These are phyloP conservation scores for Marasmius oreades DNA, from an alignment of 1,284 basidiomycete species.

Conservation along the genomic window DNA sequence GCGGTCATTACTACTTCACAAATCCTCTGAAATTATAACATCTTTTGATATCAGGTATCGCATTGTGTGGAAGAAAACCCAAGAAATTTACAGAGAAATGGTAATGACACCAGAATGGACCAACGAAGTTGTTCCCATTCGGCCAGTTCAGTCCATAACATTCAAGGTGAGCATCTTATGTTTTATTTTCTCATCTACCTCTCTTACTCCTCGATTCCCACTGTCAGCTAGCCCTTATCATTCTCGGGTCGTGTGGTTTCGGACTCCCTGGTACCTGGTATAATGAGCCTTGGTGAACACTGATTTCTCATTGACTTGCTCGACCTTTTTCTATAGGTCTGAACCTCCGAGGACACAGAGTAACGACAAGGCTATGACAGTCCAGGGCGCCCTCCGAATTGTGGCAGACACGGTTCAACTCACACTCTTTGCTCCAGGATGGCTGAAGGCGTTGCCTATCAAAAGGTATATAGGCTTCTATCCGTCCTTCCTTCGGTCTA, in stretches of 20 bases:
- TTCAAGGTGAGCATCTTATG: constrained; percentile 34
- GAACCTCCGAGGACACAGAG: constrained; percentile 30
- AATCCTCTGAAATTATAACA: not conserved
- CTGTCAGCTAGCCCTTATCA: constrained; percentile 40
- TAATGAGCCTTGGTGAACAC: constrained; percentile 6
- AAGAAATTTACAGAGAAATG: constrained; percentile 44
- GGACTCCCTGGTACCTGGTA: constrained; percentile 47
- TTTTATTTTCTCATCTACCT: not conserved
- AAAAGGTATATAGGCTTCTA: constrained; percentile 30
- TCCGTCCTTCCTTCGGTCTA: not conserved
- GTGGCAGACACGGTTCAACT: constrained; percentile 29
- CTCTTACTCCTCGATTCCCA: not conserved
- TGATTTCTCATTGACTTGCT: not conserved
- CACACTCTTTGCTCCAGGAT: constrained; percentile 33
- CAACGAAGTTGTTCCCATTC: constrained; percentile 33
- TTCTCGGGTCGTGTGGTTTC: constrained; percentile 49
- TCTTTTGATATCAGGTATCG: constrained; percentile 32
- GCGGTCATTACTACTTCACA: constrained; percentile 11
- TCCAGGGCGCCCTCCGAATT: constrained; percentile 42
- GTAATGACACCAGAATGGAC: constrained; percentile 38
- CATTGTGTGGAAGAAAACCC: constrained; percentile 42
- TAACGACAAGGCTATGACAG: constrained; percentile 31
- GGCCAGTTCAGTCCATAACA: constrained; percentile 36
- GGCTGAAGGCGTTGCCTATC: constrained; percentile 40
- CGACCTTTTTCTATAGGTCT: constrained; percentile 4